Base-by-base conservation (phyloP, 257 asterid genomes). In the Salvia rosmarinus region DNA sequence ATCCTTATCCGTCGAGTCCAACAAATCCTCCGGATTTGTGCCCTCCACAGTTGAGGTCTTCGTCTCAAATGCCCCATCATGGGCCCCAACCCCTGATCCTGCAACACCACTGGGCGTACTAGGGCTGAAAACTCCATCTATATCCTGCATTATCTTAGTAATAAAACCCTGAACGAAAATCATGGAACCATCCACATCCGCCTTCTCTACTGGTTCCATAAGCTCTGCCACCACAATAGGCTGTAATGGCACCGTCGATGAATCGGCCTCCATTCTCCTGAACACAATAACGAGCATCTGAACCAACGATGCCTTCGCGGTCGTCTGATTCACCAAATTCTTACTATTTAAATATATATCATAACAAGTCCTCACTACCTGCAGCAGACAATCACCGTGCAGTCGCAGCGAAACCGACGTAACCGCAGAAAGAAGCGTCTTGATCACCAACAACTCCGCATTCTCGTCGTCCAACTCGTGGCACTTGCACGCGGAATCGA, bases 251-350 rank as follows among this genome's bases (percentile, higher is more conserved):
- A 91, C 98, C 0, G 98, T 92, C 2, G 96, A 88, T 11, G 96
- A 89, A 78, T 95, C 98, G 3, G 98, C 99, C 91, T 95, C 99
- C 99, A 95, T 95, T 77, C 99, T 85, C 76, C 99, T 75, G 62
- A 95, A 95, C 67, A 95, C 97, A 76, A 95, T 95, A 39, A 95
- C 98, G 72, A 95, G 81, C 98, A 95, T 95, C 79, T 91, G 99
- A 74, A 90, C 87, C 89, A 95, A 71, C 14, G 99, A 91, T 21
- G 99, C 99, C 85, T 90, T 95, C 5, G 98, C 95, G 1, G 99
- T 91, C 1, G 95, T 90, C 86, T 91, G 97, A 81, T 91, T 91
- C 85, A 95, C 99, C 73, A 85, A 81, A 77, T 90, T 95, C 82
- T 91, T 91, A 79, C 99, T 95, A 73, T 71, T 88, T 75, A 95